A percentile compares a stretch with the other conserved stretches of the same genome.
Evolutionary conservation across 352 stramenopile species (phyloP).

Genomic region (Phytophthora aleatoria): DNA sequence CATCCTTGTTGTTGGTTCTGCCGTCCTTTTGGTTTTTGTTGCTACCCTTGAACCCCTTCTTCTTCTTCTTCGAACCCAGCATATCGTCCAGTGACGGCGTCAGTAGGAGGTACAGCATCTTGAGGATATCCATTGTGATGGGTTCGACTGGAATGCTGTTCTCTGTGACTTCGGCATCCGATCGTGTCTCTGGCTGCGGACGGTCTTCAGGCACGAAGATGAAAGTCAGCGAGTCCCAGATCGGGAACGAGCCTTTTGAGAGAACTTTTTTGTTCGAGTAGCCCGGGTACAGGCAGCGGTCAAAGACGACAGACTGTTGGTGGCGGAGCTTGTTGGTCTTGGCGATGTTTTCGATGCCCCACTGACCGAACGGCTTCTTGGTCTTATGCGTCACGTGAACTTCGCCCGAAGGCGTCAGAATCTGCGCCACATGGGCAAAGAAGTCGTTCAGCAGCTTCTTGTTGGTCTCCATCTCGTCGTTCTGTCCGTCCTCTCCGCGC

Average conservation of each 20-base stretch:
- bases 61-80: slow-evolving; percentile 52
- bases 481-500: slow-evolving; percentile 95
- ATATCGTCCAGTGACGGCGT: slow-evolving; percentile 65
- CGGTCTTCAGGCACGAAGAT: slow-evolving; percentile 78
- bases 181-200: slow-evolving; percentile 12
- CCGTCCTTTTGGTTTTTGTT: slow-evolving; percentile 5
- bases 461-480: slow-evolving; percentile 95
- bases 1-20: not conserved
- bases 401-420: slow-evolving; percentile 75
- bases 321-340: slow-evolving; percentile 51
- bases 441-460: slow-evolving; percentile 92
- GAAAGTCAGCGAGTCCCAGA: slow-evolving; percentile 95
- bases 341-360: slow-evolving; percentile 80
- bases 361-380: slow-evolving; percentile 90
- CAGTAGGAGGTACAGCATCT: slow-evolving; percentile 71
- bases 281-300: slow-evolving; percentile 90
- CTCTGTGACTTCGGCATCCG: slow-evolving; percentile 18
- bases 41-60: slow-evolving; percentile 29
- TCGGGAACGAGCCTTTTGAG: slow-evolving; percentile 95
- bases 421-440: slow-evolving; percentile 63
- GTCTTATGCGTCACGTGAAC: slow-evolving; percentile 97
- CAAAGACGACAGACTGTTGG: slow-evolving; percentile 90
- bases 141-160: slow-evolving; percentile 30
- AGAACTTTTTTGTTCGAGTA: slow-evolving; percentile 97
- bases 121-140: slow-evolving; percentile 65